phyloP scores from a whole-genome alignment of 495 filamentous ascomycete genomes.

The Acidiella bohemica region DNA sequence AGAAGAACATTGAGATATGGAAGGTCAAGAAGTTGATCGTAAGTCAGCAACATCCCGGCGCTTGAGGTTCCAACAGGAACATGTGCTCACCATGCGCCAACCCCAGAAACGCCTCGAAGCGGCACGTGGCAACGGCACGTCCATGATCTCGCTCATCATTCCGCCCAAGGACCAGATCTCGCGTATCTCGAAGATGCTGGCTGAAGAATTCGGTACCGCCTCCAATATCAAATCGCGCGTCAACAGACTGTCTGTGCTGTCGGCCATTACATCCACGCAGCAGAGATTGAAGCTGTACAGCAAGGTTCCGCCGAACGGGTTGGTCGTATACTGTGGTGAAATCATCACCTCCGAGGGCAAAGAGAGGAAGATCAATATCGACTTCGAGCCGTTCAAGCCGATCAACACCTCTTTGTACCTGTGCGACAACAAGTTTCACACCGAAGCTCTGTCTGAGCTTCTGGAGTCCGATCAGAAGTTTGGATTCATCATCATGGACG shows the following conservation, averaged over 20 bases:
- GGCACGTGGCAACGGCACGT: constrained; percentile 24
- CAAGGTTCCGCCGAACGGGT: constrained; percentile 92
- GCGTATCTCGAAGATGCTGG: constrained; percentile 95
- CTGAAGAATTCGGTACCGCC: constrained; percentile 78
- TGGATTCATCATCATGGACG: constrained; percentile 99
- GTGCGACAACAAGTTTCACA: constrained; percentile 99
- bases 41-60: too few relatives aligned
- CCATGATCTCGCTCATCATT: constrained; percentile 88
- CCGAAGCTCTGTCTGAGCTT: constrained; percentile 87
- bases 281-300: constrained; percentile 97
- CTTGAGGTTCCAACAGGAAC: too few relatives aligned
- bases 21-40: constrained; percentile 95
- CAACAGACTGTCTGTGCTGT: constrained; percentile 92
- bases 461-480: constrained; percentile 98
- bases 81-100: too few relatives aligned
- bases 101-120: constrained; percentile 79
- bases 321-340: constrained; percentile 99
- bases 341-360: constrained; percentile 98
- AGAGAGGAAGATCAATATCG: constrained; percentile 98
- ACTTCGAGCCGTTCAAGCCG: constrained; percentile 98
- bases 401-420: constrained; percentile 99
- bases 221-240: constrained; percentile 99
- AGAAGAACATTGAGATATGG: constrained; percentile 94
- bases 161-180: constrained; percentile 98
- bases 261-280: constrained; percentile 96